Evolutionary conservation across 2,329 filamentous ascomycete genomes (phyloP).

Genomic region (Aspergillus pseudonomiae): DNA sequence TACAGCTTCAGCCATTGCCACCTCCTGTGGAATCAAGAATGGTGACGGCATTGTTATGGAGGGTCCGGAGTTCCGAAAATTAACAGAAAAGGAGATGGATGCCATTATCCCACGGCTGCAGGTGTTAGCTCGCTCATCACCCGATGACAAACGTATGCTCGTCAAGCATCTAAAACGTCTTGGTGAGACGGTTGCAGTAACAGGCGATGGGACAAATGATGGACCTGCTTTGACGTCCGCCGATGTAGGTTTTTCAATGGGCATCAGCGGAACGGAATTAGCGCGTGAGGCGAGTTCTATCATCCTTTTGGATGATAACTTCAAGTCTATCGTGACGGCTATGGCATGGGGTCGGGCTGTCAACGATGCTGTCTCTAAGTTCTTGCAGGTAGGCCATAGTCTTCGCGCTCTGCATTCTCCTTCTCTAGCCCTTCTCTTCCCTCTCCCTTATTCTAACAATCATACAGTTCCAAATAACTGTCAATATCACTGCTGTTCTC

Average conservation of each 20-base stretch:
- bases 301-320: constrained; percentile 68
- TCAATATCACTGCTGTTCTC: constrained; percentile 86
- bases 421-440: no score
- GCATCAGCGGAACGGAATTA: constrained; percentile 64
- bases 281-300: constrained; percentile 67
- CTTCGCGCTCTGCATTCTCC: neutral
- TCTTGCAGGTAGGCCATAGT: constrained; percentile 51
- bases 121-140: constrained; percentile 64
- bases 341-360: constrained; percentile 67
- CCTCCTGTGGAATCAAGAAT: constrained; percentile 68
- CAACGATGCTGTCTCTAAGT: constrained; percentile 67
- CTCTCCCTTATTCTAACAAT: neutral
- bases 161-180: constrained; percentile 60
- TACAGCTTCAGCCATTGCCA: constrained; percentile 72
- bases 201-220: constrained; percentile 67
- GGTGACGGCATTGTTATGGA: constrained; percentile 65
- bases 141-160: constrained; percentile 65
- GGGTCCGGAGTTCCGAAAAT: constrained; percentile 64
- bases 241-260: constrained; percentile 68
- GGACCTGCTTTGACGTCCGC: constrained; percentile 64
- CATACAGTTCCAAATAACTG: constrained; percentile 59
- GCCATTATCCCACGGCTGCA: constrained; percentile 59
- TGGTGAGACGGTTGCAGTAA: constrained; percentile 62
- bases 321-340: constrained; percentile 63
- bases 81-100: constrained; percentile 60